These are phyloP conservation scores for Senna tora DNA, from an alignment of 306 rosid species.

Conservation along the genomic window DNA sequence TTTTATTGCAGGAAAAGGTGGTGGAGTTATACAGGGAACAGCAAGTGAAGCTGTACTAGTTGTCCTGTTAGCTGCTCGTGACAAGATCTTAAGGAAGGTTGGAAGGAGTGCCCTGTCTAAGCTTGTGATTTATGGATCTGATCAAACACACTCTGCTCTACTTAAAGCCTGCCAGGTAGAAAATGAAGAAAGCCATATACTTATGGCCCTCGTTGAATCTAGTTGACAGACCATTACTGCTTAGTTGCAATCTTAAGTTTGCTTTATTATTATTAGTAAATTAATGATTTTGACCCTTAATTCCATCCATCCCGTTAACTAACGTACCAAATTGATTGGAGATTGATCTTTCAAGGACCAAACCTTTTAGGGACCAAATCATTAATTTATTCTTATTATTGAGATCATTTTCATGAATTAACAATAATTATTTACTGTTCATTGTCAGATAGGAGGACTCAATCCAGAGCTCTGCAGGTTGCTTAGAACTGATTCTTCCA, in stretches of 20 bases:
- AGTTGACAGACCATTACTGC: conserved; percentile 7
- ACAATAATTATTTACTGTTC: conserved; percentile 28
- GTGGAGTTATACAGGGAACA: conserved; percentile 97
- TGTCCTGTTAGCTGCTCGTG: conserved; percentile 92
- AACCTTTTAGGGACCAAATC: too few relatives aligned
- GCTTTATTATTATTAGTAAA: not conserved
- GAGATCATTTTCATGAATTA: conserved; percentile 17
- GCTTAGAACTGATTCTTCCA: conserved; percentile 69
- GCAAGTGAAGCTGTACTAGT: conserved; percentile 97
- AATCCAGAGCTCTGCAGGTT: conserved; percentile 81
- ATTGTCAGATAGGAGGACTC: conserved; percentile 79
- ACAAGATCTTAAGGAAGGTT: conserved; percentile 54
- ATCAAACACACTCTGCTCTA: conserved; percentile 81
- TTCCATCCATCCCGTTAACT: too few relatives aligned
- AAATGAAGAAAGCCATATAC: conserved; percentile 27
- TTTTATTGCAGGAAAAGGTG: conserved; percentile 76
- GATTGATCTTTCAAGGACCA: too few relatives aligned
- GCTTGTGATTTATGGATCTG: conserved; percentile 89
- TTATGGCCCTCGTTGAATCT: conserved; percentile 15
- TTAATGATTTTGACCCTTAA: too few relatives aligned
- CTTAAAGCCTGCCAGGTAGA: conserved; percentile 93
- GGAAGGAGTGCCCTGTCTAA: conserved; percentile 68
- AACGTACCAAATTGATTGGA: too few relatives aligned
- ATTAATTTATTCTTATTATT: too few relatives aligned
- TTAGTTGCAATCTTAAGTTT: conserved; percentile 26